Evolutionary conservation across 2,329 filamentous ascomycete genomes (phyloP).

Genomic region (Dryadomyces quercivorus): DNA sequence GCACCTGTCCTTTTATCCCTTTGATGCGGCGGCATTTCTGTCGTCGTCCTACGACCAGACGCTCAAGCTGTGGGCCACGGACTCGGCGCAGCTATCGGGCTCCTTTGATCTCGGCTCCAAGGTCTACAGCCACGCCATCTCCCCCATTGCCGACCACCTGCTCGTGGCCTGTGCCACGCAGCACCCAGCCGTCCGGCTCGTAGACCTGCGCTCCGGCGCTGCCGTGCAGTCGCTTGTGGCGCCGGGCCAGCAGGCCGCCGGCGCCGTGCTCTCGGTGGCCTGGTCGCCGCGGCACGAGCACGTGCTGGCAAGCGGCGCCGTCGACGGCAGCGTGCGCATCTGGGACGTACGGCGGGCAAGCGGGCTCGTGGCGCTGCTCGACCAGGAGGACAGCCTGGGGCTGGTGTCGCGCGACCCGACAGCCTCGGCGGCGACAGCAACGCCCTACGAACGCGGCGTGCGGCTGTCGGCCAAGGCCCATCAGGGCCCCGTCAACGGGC

Average conservation of each 20-base stretch:
- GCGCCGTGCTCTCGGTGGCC: slow-evolving; percentile 53
- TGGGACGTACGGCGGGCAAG: slow-evolving; percentile 81
- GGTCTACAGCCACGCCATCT: slow-evolving; percentile 67
- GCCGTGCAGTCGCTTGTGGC: slow-evolving; percentile 60
- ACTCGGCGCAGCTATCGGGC: slow-evolving; percentile 46
- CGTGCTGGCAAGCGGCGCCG: slow-evolving; percentile 70
- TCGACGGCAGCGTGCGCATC: slow-evolving; percentile 69
- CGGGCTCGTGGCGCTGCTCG: slow-evolving; percentile 62
- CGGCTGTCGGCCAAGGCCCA: slow-evolving; percentile 55
- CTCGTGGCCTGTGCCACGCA: slow-evolving; percentile 84
- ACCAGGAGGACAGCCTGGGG: slow-evolving; percentile 73
- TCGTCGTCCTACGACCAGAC: slow-evolving; percentile 69
- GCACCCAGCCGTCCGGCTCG: slow-evolving; percentile 68
- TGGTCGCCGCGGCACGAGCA: slow-evolving; percentile 79
- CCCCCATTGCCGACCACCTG: slow-evolving; percentile 57
- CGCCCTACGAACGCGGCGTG: slow-evolving; percentile 16
- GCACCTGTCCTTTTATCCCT: slow-evolving; percentile 65
- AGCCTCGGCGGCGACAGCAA: neutral
- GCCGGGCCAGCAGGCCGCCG: slow-evolving; percentile 37
- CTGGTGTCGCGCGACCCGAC: slow-evolving; percentile 28
- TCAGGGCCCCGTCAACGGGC: slow-evolving; percentile 67
- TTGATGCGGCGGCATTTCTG: slow-evolving; percentile 63
- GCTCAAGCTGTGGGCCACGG: slow-evolving; percentile 62
- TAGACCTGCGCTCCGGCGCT: slow-evolving; percentile 75
- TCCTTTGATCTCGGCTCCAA: slow-evolving; percentile 57